These are phyloP conservation scores for Amanita phalloides DNA, from an alignment of 768 basidiomycete genomes.

Conservation along the genomic window DNA sequence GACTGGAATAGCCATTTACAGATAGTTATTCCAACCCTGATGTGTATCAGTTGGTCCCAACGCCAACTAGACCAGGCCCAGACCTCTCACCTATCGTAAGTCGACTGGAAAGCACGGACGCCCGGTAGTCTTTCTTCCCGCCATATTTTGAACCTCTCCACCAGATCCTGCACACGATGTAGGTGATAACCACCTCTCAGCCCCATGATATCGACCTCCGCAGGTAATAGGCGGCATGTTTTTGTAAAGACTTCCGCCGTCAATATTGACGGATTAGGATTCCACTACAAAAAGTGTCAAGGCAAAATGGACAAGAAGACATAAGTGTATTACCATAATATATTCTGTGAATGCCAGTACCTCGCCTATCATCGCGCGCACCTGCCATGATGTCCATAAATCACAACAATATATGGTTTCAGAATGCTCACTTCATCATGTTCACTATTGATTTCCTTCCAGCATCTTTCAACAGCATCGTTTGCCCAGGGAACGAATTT, in stretches of 20 bases:
- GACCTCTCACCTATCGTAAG: conserved; percentile 59
- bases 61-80: not conserved
- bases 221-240: conserved; percentile 47
- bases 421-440: conserved; percentile 58
- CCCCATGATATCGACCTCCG: conserved; percentile 66
- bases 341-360: conserved; percentile 62
- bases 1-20: conserved; percentile 74
- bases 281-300: conserved; percentile 34
- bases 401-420: not conserved
- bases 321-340: conserved; percentile 38
- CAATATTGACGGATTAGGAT: conserved; percentile 50
- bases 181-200: conserved; percentile 56
- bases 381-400: conserved; percentile 24
- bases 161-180: conserved; percentile 47
- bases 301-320: not conserved
- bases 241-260: conserved; percentile 52
- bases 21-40: conserved; percentile 51
- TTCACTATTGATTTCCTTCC: conserved; percentile 62
- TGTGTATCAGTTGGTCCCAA: conserved; percentile 4
- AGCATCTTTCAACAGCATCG: conserved; percentile 52
- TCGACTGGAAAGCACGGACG: conserved; percentile 71
- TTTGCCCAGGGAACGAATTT: conserved; percentile 77
- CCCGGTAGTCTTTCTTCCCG: conserved; percentile 62
- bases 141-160: conserved; percentile 58
- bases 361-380: conserved; percentile 68